Evolutionary conservation across 139 green algal species (phyloP), one percentile per base, ranked within the genome.

Genomic region (Ettlia oleoabundans): DNA sequence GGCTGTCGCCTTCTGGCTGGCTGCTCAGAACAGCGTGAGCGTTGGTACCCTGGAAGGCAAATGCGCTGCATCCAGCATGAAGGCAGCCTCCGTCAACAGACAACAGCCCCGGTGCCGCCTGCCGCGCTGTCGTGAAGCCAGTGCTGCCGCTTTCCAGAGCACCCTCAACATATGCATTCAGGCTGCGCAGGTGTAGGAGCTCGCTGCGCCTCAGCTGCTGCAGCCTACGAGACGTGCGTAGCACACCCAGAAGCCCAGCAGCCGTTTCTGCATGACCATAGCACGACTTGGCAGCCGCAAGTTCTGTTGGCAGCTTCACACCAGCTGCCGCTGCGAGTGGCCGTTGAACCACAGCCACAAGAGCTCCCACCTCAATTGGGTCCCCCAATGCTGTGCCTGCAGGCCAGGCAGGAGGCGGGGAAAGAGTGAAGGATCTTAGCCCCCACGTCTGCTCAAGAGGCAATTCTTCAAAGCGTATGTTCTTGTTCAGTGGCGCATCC

Each of bases 281-380:
- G 26, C 47, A 47, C 18, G 84, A 85, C 72, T 93, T 93, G n/a
- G 71, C 77, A 1, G 90, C 84, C 2, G 47, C 73, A 24, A 65
- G 55, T 22, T 65, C 18, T 5, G 55, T 28, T 65, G 55, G 18
- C 15, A 65, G 55, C n/a, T n/a, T n/a, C n/a, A n/a, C n/a, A n/a
- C n/a, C n/a, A n/a, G n/a, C 55, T 65, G 55, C 58, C 8, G n/a
- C n/a, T 6, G 9, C 26, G 4, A 6, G 67, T 38, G 35, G 26
- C 1, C 53, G 52, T 15, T n/a, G 28, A 33, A 79, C 10, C 40
- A 73, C 62, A 42, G 84, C 82, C 5, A 55, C 69, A 22, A 88
- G 69, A 13, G 93, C 94, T 1, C 93, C 93, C 4, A 95, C 78
- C 75, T 98, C 95, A 38, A 98, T 97, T 62, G 94, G 93, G 75